Evolutionary conservation across 305 asterid genomes (phyloP).

Genomic region (Fraxinus floribunda): DNA sequence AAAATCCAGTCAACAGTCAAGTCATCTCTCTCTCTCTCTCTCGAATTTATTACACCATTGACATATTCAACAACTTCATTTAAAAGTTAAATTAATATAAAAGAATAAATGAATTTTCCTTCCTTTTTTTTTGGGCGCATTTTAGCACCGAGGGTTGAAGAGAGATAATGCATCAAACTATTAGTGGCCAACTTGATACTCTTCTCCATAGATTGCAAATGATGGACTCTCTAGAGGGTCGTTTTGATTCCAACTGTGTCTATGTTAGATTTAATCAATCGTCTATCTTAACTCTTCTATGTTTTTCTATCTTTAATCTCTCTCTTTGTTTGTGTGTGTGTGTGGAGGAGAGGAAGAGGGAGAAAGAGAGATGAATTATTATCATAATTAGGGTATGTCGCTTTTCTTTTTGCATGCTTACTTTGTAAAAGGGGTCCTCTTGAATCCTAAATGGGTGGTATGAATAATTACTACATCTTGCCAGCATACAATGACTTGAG

Average conservation of each 20-base stretch:
- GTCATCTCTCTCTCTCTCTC: neutral
- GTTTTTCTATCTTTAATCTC: neutral
- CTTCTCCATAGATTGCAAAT: neutral
- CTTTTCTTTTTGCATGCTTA: constrained; percentile 36
- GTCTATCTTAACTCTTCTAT: neutral
- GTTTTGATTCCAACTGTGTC: neutral
- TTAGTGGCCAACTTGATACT: neutral
- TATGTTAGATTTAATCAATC: neutral
- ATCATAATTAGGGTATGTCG: constrained; percentile 25
- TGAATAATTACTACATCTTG: constrained; percentile 36
- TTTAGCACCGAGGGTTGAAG: neutral
- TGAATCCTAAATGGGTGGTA: constrained; percentile 40
- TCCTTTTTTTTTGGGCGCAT: neutral
- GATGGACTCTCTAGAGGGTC: neutral
- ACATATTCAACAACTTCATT: neutral
- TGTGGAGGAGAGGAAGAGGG: constrained; percentile 5
- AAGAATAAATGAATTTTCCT: neutral
- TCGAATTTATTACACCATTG: neutral
- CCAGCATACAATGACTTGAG: constrained; percentile 24
- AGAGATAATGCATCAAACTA: neutral
- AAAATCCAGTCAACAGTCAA: neutral
- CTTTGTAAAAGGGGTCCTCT: constrained; percentile 29
- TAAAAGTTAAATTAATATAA: neutral
- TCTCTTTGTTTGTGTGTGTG: neutral
- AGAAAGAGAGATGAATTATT: constrained; percentile 5